Conservation (phyloP, 768 basidiomycete species). For the Zangia roseola region DNA sequence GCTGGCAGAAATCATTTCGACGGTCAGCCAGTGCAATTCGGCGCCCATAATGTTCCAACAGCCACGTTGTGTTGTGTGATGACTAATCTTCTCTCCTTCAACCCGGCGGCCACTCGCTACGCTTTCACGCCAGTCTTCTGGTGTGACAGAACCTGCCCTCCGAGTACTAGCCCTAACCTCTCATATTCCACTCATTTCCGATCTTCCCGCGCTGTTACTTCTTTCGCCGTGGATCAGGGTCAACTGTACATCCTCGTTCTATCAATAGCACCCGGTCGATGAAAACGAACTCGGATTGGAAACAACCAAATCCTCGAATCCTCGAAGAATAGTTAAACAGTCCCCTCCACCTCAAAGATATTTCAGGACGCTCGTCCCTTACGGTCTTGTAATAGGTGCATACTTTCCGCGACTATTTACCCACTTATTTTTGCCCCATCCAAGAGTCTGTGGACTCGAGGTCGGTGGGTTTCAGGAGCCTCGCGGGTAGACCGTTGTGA, state of each 20-base stretch:
- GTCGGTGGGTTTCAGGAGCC: slow-evolving; percentile 2
- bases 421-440: slow-evolving; percentile 25
- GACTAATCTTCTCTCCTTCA: slow-evolving; percentile 17
- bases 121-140: slow-evolving; percentile 23
- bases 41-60: slow-evolving; percentile 9
- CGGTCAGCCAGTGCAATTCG: background rate
- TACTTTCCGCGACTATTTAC: slow-evolving; percentile 5
- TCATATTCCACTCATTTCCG: slow-evolving; percentile 14
- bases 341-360: slow-evolving; percentile 21
- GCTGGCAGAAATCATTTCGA: background rate
- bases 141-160: slow-evolving; percentile 4
- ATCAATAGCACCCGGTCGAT: slow-evolving; percentile 6
- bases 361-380: slow-evolving; percentile 24
- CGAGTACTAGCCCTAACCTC: slow-evolving; percentile 4
- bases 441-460: background rate
- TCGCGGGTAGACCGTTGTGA: slow-evolving; percentile 12
- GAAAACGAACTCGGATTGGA: slow-evolving; percentile 10
- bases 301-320: slow-evolving; percentile 27
- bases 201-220: slow-evolving; percentile 27
- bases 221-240: slow-evolving; percentile 32
- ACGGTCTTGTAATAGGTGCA: background rate
- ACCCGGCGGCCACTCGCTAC: slow-evolving; percentile 23
- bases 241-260: slow-evolving; percentile 18
- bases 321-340: slow-evolving; percentile 22
- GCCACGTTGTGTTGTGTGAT: slow-evolving; percentile 18